Conservation (phyloP, 129 eudicot species). For the Silybum marianum region DNA sequence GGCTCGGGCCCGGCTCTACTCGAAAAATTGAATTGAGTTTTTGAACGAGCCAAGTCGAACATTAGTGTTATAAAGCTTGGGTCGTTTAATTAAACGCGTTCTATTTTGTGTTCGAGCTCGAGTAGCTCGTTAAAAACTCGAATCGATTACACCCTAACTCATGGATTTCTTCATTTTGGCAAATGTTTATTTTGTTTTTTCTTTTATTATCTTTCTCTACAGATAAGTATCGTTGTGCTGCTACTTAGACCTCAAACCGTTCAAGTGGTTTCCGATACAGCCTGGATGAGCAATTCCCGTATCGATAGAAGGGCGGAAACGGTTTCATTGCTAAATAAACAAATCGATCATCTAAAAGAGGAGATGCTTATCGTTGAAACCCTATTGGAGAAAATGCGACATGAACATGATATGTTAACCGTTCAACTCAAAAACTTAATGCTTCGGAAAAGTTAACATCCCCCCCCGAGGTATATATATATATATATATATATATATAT, state of each 20-base stretch:
- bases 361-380: conserved; percentile 80
- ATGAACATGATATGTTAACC: conserved; percentile 60
- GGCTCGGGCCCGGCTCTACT: too few relatives aligned
- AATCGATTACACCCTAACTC: too few relatives aligned
- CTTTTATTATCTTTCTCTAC: conserved; percentile 19
- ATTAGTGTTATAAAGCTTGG: too few relatives aligned
- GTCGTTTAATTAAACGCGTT: too few relatives aligned
- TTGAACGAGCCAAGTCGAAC: too few relatives aligned
- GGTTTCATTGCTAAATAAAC: conserved; percentile 52
- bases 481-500: conserved; percentile 3
- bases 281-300: conserved; percentile 33
- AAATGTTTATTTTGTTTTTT: conserved; percentile 9
- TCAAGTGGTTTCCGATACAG: conserved; percentile 65
- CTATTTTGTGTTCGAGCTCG: too few relatives aligned
- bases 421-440: conserved; percentile 59
- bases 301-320: conserved; percentile 49
- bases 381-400: conserved; percentile 66
- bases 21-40: too few relatives aligned
- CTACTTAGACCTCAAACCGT: conserved; percentile 73
- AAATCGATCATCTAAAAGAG: conserved; percentile 65
- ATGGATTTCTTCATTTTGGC: too few relatives aligned
- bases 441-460: conserved; percentile 27
- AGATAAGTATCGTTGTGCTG: conserved; percentile 81
- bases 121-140: too few relatives aligned
- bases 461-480: background rate